Conservation (phyloP, 805 yeast species). For the Kockiozyma suomiensis region DNA sequence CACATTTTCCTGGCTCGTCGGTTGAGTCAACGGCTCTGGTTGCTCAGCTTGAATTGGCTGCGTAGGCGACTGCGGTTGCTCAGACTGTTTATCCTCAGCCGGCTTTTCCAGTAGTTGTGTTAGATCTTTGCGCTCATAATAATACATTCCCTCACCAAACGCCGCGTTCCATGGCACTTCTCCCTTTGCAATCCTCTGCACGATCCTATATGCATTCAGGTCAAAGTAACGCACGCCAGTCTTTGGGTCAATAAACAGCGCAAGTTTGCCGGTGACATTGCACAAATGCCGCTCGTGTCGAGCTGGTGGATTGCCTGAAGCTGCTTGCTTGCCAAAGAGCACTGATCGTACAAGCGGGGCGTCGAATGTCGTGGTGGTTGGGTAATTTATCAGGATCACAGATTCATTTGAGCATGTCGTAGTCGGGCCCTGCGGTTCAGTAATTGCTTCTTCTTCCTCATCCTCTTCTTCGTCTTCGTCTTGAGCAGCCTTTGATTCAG, state of each 20-base stretch:
- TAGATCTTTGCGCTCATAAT: conserved; percentile 10
- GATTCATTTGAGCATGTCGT: conserved; percentile 19
- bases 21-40: background rate
- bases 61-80: background rate
- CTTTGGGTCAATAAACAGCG: conserved; percentile 83
- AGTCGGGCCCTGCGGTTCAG: conserved; percentile 8
- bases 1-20: background rate
- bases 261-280: conserved; percentile 75
- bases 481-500: background rate
- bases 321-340: conserved; percentile 63
- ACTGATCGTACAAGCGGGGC: conserved; percentile 42
- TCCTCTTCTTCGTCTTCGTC: conserved; percentile 4
- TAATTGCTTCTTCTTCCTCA: background rate
- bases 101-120: background rate
- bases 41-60: background rate
- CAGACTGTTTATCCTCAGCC: background rate
- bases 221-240: conserved; percentile 85
- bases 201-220: conserved; percentile 74
- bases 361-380: conserved; percentile 13
- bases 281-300: conserved; percentile 66
- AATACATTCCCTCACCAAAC: conserved; percentile 44
- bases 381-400: conserved; percentile 18
- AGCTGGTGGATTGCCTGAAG: conserved; percentile 41
- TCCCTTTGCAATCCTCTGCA: conserved; percentile 54
- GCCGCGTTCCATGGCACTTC: conserved; percentile 55